Evolutionary conservation across 805 yeast species (phyloP).

Genomic region (Metschnikowia henanensis): DNA sequence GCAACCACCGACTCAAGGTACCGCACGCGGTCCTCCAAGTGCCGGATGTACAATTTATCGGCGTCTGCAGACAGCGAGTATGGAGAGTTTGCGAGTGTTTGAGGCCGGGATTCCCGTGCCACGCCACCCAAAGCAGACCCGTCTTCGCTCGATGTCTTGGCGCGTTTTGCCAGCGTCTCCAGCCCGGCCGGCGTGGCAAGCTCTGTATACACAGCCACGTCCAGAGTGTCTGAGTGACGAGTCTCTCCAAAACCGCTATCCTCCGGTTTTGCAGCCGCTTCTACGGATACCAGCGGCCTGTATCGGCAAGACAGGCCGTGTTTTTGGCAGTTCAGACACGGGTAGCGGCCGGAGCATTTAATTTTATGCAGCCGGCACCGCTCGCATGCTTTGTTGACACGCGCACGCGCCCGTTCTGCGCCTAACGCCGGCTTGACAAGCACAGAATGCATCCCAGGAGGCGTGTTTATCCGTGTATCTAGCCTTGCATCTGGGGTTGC

Average conservation of each 20-base stretch:
- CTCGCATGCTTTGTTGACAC: conserved; percentile 56
- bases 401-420: conserved; percentile 22
- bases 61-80: neutral
- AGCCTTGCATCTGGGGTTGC: too few species aligned
- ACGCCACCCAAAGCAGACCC: neutral
- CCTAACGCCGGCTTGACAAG: neutral
- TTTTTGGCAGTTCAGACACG: conserved; percentile 49
- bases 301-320: conserved; percentile 37
- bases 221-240: neutral
- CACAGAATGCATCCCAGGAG: too few species aligned
- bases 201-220: neutral
- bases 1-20: conserved; percentile 32
- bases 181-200: neutral
- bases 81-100: neutral
- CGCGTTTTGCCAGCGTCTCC: neutral
- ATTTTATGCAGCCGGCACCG: conserved; percentile 55
- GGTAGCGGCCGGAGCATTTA: conserved; percentile 54
- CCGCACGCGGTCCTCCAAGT: conserved; percentile 41
- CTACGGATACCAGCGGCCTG: conserved; percentile 4
- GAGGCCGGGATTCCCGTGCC: neutral
- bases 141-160: neutral
- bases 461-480: too few species aligned
- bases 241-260: too few species aligned
- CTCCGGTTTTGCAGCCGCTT: neutral
- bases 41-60: conserved; percentile 4